Conservation (phyloP, 2,329 filamentous ascomycete genomes). For the Plectosphaerella plurivora region DNA sequence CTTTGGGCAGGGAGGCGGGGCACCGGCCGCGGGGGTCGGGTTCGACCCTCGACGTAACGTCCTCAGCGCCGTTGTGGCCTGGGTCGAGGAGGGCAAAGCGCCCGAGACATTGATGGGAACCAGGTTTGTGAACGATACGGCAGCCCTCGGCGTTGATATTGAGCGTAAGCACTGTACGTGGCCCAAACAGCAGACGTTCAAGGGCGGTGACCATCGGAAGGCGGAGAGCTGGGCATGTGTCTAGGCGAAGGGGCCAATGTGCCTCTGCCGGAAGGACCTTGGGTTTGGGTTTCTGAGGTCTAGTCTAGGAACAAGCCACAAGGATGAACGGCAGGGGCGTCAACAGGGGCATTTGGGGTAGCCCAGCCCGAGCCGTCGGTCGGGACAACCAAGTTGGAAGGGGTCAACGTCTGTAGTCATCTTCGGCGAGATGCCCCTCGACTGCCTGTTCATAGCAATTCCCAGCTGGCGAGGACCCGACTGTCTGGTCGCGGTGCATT, state of each 20-base stretch:
- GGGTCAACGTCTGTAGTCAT: too few species aligned
- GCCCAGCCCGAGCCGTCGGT: too few species aligned
- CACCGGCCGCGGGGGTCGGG: conserved; percentile 12
- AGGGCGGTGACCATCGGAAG: not conserved
- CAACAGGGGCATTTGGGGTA: too few species aligned
- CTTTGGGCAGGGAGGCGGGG: conserved; percentile 17
- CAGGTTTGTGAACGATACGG: conserved; percentile 21
- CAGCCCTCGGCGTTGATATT: not conserved
- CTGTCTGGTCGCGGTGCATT: too few species aligned
- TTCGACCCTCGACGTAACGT: conserved; percentile 36
- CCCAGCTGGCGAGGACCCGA: too few species aligned
- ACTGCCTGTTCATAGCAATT: too few species aligned
- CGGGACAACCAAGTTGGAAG: too few species aligned
- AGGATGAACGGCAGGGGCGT: too few species aligned
- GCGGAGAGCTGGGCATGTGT: not conserved
- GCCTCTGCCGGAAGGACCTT: too few species aligned
- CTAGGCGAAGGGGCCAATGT: conserved; percentile 13
- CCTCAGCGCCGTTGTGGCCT: conserved; percentile 40
- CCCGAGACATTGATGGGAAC: conserved; percentile 34
- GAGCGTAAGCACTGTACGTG: conserved; percentile 6
- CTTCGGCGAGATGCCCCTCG: too few species aligned
- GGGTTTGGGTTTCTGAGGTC: too few species aligned
- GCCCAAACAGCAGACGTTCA: not conserved
- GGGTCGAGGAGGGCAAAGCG: conserved; percentile 38
- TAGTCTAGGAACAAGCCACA: too few species aligned